Percentiles rank a stretch among this genome's conserved stretches.
Evolutionary conservation across 805 yeast genomes (phyloP).

Genomic region (Naumovozyma castellii): DNA sequence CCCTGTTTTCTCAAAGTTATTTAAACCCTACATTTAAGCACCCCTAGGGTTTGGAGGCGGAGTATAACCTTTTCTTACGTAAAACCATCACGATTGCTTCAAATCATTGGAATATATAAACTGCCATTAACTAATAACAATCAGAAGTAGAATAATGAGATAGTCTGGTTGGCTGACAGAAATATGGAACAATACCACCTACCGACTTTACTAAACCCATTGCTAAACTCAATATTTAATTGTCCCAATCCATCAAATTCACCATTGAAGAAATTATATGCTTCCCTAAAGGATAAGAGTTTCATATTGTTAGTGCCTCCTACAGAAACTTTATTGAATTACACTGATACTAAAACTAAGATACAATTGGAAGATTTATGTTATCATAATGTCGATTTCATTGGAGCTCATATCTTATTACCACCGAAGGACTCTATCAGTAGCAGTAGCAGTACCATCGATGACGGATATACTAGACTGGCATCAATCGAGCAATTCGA

Average conservation of each 20-base stretch:
- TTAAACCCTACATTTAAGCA: no score
- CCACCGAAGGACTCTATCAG: conserved; percentile 15
- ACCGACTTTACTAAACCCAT: conserved; percentile 52
- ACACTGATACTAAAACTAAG: conserved; percentile 32
- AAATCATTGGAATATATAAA: no score
- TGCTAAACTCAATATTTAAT: conserved; percentile 56
- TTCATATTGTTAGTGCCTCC: conserved; percentile 60
- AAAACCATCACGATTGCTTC: no score
- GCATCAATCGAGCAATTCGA: conserved; percentile 27
- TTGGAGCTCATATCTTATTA: conserved; percentile 51
- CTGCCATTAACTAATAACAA: no score
- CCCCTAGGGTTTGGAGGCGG: no score
- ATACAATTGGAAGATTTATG: conserved; percentile 42
- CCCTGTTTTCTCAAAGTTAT: no score
- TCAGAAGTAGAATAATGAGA: background rate
- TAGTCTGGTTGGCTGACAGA: background rate
- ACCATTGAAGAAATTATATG: conserved; percentile 39
- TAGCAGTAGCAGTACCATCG: background rate
- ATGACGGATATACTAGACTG: background rate
- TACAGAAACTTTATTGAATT: conserved; percentile 35
- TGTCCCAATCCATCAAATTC: conserved; percentile 44
- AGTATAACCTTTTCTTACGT: no score
- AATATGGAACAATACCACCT: conserved; percentile 32
- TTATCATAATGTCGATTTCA: conserved; percentile 44
- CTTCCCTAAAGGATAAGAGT: conserved; percentile 39